These are phyloP conservation scores for Glycine latifolia DNA, from an alignment of 306 rosid species.

Conservation along the genomic window DNA sequence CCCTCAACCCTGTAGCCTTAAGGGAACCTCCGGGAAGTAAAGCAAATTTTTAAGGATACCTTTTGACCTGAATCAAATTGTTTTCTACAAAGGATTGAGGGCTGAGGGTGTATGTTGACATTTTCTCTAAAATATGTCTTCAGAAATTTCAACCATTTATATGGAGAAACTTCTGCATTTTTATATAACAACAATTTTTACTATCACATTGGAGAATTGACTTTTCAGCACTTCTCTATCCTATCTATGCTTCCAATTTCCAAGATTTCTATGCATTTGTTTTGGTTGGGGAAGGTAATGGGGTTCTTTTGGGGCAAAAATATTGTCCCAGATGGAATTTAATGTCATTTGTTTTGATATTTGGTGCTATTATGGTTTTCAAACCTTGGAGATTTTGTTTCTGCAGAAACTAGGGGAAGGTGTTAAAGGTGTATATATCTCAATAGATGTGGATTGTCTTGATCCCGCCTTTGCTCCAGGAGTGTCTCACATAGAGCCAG, in stretches of 20 bases:
- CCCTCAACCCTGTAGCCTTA: background rate
- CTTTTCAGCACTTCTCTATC: conserved; percentile 14
- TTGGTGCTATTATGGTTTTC: background rate
- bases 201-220: background rate
- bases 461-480: conserved; percentile 99
- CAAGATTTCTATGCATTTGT: background rate
- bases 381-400: conserved; percentile 30
- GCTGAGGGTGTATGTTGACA: background rate
- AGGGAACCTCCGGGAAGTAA: background rate
- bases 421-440: conserved; percentile 87
- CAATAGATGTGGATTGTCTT: conserved; percentile 90
- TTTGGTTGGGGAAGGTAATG: background rate
- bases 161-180: background rate
- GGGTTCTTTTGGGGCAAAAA: background rate
- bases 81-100: background rate
- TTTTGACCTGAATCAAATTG: background rate
- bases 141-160: background rate
- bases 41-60: background rate
- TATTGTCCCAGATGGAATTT: background rate
- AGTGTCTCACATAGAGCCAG: conserved; percentile 96
- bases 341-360: background rate
- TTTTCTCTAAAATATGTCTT: background rate
- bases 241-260: conserved; percentile 30
- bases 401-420: conserved; percentile 95
- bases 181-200: background rate